These are phyloP conservation scores for Aspergillus panamensis DNA, from an alignment of 495 filamentous ascomycete genomes.

Conservation along the genomic window DNA sequence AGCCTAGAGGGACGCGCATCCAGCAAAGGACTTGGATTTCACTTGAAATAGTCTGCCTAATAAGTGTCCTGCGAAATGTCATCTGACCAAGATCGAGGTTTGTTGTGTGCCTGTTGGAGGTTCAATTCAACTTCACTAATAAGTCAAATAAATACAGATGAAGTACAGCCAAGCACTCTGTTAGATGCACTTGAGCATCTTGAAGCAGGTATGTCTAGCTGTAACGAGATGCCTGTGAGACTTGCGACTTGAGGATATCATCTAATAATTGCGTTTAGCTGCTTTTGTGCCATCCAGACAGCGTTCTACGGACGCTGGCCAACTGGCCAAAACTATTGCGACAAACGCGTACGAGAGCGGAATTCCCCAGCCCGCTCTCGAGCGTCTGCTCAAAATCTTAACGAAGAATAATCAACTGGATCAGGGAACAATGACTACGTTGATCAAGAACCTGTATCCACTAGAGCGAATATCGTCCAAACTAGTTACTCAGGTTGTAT, in stretches of 20 bases:
- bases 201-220: constrained; percentile 37
- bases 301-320: constrained; percentile 40
- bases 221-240: neutral
- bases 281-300: constrained; percentile 41
- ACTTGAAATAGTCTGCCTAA: no score
- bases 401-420: constrained; percentile 66
- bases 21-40: no score
- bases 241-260: neutral
- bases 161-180: constrained; percentile 26
- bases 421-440: constrained; percentile 61
- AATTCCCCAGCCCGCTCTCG: constrained; percentile 56
- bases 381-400: constrained; percentile 62
- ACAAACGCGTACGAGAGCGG: constrained; percentile 62
- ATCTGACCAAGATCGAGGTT: constrained; percentile 21
- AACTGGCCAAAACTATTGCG: constrained; percentile 41
- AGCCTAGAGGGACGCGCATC: no score
- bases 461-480: constrained; percentile 57
- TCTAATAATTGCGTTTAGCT: constrained; percentile 30
- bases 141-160: constrained; percentile 14
- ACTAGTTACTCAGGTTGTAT: constrained; percentile 63
- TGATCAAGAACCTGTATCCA: constrained; percentile 77
- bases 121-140: constrained; percentile 1
- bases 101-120: neutral
- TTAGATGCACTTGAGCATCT: constrained; percentile 40
- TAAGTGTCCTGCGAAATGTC: constrained; percentile 14